Evolutionary conservation across 305 asterid genomes (phyloP).

Genomic region (Fraxinus floribunda): DNA sequence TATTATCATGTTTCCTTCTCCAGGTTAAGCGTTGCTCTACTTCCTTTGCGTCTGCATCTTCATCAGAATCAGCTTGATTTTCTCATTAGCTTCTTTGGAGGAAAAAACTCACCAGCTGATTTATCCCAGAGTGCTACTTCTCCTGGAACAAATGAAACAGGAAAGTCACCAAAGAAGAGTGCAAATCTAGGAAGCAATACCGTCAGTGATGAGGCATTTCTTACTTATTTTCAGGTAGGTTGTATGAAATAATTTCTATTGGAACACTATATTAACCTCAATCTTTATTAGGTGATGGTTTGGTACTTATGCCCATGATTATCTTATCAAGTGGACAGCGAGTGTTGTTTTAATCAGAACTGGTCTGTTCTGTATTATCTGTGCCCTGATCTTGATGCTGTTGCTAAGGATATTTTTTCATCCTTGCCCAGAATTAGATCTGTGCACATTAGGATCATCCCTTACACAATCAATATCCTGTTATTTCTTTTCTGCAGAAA

Average conservation of each 20-base stretch:
- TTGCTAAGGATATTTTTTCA: not conserved
- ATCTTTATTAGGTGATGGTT: conserved; percentile 2
- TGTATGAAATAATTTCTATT: conserved; percentile 22
- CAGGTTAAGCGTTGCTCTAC: conserved; percentile 85
- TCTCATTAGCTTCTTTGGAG: conserved; percentile 89
- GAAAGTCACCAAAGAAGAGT: conserved; percentile 40
- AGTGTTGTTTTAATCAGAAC: conserved; percentile 7
- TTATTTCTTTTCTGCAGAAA: conserved; percentile 64
- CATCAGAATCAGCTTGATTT: conserved; percentile 97
- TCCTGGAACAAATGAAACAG: conserved; percentile 42
- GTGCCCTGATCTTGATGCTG: conserved; percentile 18
- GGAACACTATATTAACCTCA: conserved; percentile 20
- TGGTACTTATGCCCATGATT: conserved; percentile 16
- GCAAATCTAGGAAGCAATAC: conserved; percentile 40
- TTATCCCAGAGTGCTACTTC: conserved; percentile 37
- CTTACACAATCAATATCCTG: conserved; percentile 11
- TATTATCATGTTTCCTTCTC: conserved; percentile 25
- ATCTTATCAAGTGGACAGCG: not conserved
- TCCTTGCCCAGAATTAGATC: conserved; percentile 3
- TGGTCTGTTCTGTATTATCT: not conserved
- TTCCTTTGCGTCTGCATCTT: conserved; percentile 85
- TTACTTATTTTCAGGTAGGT: conserved; percentile 90
- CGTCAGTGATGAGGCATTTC: conserved; percentile 81
- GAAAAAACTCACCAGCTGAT: conserved; percentile 50
- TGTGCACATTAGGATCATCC: not conserved